phyloP scores from a whole-genome alignment of 2,329 filamentous ascomycete genomes.

The Talaromyces islandicus region DNA sequence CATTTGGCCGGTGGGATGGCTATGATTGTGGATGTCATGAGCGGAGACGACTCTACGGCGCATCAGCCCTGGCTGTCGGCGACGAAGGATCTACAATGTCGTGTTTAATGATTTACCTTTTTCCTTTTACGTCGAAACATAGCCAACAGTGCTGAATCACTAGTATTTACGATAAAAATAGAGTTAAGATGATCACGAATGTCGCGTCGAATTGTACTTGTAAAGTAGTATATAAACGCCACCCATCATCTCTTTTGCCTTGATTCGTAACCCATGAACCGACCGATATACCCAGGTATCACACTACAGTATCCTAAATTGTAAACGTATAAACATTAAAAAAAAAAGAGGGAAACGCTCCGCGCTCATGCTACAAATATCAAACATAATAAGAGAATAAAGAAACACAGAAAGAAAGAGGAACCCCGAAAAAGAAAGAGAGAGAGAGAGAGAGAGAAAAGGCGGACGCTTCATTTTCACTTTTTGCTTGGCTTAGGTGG shows the following conservation, averaged over 20 bases:
- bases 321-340: background rate
- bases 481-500: conserved; percentile 11
- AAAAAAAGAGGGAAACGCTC: background rate
- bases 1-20: conserved; percentile 44
- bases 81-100: background rate
- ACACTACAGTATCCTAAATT: background rate
- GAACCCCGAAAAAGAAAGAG: too few relatives aligned
- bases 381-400: background rate
- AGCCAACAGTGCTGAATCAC: too few relatives aligned
- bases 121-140: background rate
- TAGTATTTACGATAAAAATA: background rate
- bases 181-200: background rate
- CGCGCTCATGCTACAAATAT: background rate
- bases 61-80: conserved; percentile 5
- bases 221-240: background rate
- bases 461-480: background rate
- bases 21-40: conserved; percentile 33
- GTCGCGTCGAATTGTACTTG: background rate
- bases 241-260: background rate
- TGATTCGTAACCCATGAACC: background rate
- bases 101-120: too few relatives aligned
- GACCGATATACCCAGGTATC: background rate
- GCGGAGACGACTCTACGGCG: conserved; percentile 7
- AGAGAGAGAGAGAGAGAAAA: background rate
- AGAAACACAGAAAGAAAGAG: background rate